phyloP scores from a whole-genome alignment of 1,284 basidiomycete species.

The Ustilago nuda region DNA sequence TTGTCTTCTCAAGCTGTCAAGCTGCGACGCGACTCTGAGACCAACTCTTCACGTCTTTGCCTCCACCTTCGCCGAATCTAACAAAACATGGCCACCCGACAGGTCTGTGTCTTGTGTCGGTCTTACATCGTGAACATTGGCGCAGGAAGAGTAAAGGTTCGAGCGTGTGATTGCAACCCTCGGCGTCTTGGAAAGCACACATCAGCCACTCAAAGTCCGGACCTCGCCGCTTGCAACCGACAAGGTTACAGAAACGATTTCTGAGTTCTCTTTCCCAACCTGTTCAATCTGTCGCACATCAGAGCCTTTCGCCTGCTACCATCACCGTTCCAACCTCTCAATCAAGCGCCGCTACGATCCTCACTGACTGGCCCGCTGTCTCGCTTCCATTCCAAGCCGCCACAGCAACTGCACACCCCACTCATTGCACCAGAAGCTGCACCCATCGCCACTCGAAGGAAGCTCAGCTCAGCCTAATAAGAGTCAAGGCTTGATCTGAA shows the following conservation, averaged over 20 bases:
- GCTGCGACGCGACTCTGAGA: conserved; percentile 16
- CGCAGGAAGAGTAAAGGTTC: background rate
- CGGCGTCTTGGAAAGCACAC: background rate
- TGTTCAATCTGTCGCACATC: background rate
- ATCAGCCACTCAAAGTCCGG: background rate
- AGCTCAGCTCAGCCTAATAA: background rate
- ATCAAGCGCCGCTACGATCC: background rate
- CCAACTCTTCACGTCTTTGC: conserved; percentile 5
- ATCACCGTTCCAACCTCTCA: background rate
- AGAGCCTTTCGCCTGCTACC: background rate
- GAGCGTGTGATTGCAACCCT: background rate
- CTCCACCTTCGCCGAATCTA: conserved; percentile 5
- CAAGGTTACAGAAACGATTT: background rate
- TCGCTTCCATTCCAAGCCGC: background rate
- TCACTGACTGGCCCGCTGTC: background rate
- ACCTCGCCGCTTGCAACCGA: background rate
- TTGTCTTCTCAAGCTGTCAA: background rate
- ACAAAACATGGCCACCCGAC: background rate
- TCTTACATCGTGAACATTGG: background rate
- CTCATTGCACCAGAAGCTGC: background rate
- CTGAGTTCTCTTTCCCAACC: background rate
- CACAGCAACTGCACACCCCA: background rate
- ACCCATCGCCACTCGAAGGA: background rate
- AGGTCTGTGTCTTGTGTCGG: background rate
- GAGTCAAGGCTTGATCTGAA: no score